These are phyloP conservation scores for Bisporella sp. DNA, from an alignment of 2,329 filamentous ascomycete species.

Conservation along the genomic window DNA sequence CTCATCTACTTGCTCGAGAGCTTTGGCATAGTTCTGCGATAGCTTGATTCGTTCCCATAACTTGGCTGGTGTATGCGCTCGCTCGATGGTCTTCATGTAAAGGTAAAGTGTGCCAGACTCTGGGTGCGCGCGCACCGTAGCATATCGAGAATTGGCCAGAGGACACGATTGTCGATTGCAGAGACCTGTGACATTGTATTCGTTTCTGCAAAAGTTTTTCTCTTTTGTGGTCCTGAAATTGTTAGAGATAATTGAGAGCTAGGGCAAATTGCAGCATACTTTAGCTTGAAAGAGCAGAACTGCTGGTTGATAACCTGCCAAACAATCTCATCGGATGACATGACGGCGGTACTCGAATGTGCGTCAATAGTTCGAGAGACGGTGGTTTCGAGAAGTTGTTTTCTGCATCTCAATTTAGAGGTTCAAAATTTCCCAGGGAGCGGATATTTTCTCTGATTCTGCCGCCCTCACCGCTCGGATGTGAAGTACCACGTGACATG, in stretches of 20 bases:
- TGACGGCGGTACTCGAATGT: constrained; percentile 27
- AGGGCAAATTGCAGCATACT: constrained; percentile 43
- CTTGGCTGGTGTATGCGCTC: constrained; percentile 79
- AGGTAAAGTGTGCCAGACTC: constrained; percentile 80
- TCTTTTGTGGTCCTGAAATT: constrained; percentile 65
- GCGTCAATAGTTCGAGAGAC: too few species aligned
- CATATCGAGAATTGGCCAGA: constrained; percentile 86
- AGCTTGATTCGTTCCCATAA: constrained; percentile 93
- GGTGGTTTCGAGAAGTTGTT: too few species aligned
- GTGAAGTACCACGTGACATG: too few species aligned
- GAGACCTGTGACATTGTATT: constrained; percentile 78
- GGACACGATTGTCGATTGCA: constrained; percentile 87
- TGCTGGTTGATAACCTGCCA: constrained; percentile 97
- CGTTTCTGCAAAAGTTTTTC: constrained; percentile 93
- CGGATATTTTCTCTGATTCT: too few species aligned
- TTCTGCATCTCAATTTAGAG: too few species aligned
- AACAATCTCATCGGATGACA: constrained; percentile 93
- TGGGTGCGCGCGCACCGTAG: constrained; percentile 79
- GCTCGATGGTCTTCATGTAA: constrained; percentile 94
- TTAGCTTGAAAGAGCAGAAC: constrained; percentile 92
- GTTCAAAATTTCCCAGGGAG: too few species aligned
- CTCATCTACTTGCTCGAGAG: constrained; percentile 80
- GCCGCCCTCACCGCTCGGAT: too few species aligned
- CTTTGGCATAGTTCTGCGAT: constrained; percentile 83
- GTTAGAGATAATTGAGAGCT: constrained; percentile 23